Conservation (phyloP, 2,329 filamentous ascomycete species). For the Sclerotiophoma versabilis region DNA sequence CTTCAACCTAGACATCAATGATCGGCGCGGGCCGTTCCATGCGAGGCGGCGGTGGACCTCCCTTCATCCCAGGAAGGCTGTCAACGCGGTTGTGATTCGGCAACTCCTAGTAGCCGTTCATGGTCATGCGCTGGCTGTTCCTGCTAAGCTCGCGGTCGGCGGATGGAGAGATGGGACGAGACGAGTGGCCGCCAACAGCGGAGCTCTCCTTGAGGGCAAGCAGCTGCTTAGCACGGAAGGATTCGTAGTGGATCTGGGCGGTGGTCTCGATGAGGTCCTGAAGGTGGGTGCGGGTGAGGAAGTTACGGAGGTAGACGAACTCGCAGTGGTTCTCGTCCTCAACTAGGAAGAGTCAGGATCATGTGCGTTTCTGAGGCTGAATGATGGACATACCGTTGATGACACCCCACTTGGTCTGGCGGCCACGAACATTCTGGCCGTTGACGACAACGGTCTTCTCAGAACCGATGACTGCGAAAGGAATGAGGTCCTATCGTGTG, state of each 20-base stretch:
- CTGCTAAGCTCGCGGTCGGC: conserved; percentile 96
- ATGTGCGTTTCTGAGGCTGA: neutral
- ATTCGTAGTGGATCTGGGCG: conserved; percentile 99
- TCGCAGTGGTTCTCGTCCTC: conserved; percentile 99
- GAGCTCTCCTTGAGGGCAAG: conserved; percentile 98
- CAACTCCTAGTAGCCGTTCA: conserved; percentile 89
- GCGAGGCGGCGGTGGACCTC: conserved; percentile 27
- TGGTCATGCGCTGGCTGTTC: conserved; percentile 95
- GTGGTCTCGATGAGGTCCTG: conserved; percentile 99
- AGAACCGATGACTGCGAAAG: conserved; percentile 96
- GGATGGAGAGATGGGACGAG: conserved; percentile 92
- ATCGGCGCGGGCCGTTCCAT: conserved; percentile 34
- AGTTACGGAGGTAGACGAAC: conserved; percentile 98
- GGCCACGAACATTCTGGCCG: conserved; percentile 95
- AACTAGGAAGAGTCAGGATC: conserved; percentile 59
- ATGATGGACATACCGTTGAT: conserved; percentile 70
- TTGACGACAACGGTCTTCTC: conserved; percentile 98
- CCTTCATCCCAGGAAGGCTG: conserved; percentile 36
- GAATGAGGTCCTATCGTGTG: conserved; percentile 77
- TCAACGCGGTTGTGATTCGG: conserved; percentile 43
- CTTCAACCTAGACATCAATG: conserved; percentile 31
- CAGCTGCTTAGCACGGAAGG: conserved; percentile 98
- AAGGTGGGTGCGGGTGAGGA: conserved; percentile 96
- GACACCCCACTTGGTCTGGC: conserved; percentile 98
- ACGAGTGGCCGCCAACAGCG: conserved; percentile 77